These are phyloP conservation scores for Talaromyces rugulosus DNA, from an alignment of 2,329 filamentous ascomycete genomes.

Conservation along the genomic window DNA sequence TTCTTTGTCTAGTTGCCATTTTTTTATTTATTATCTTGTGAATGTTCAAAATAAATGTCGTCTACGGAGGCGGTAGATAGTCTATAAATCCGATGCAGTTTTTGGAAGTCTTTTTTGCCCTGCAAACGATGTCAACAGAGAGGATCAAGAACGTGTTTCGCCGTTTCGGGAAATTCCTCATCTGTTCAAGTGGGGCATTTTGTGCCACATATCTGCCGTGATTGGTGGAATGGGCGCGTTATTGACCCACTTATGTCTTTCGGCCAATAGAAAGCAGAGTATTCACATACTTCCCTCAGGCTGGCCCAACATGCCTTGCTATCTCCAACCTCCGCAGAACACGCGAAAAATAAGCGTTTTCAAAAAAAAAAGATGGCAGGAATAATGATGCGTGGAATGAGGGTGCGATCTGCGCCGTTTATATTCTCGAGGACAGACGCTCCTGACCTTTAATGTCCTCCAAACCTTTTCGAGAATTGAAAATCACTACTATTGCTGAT, in stretches of 20 bases:
- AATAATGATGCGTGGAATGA: neutral
- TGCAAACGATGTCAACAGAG: neutral
- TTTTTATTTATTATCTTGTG: neutral
- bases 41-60: constrained; percentile 2
- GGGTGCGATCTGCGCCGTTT: neutral
- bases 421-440: neutral
- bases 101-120: neutral
- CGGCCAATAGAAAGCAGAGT: neutral
- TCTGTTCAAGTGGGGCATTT: neutral
- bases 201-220: neutral
- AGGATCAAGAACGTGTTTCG: neutral
- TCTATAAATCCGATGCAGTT: neutral
- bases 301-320: neutral
- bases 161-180: neutral
- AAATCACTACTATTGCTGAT: neutral
- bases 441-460: neutral
- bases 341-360: neutral
- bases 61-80: neutral
- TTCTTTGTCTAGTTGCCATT: neutral
- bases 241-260: neutral
- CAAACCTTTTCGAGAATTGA: neutral
- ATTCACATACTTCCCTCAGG: constrained; percentile 4
- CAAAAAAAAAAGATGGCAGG: neutral
- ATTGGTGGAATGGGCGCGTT: neutral
- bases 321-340: neutral